These are phyloP conservation scores for Cladosporium colombiae DNA, from an alignment of 2,329 filamentous ascomycete genomes.

Conservation along the genomic window DNA sequence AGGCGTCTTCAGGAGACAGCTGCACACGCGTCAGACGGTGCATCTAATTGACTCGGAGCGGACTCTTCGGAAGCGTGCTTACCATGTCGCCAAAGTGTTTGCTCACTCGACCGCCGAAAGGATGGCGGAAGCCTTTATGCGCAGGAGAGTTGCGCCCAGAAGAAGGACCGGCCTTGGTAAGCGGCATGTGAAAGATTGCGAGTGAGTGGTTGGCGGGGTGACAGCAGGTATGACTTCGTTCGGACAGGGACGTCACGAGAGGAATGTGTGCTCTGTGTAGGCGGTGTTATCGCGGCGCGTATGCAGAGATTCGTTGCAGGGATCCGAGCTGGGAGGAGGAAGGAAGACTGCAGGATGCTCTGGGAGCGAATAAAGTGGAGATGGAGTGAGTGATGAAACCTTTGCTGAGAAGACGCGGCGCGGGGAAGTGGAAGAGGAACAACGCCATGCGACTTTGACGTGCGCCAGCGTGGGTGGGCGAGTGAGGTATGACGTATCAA, in stretches of 20 bases:
- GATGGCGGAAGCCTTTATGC: slow-evolving; percentile 45
- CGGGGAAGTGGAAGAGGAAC: not conserved
- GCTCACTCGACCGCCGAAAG: slow-evolving; percentile 55
- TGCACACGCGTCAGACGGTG: slow-evolving; percentile 27
- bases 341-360: slow-evolving; percentile 1
- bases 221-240: not conserved
- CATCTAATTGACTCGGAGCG: not conserved
- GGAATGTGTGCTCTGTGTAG: not conserved
- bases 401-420: not conserved
- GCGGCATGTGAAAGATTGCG: slow-evolving; percentile 22
- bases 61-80: slow-evolving; percentile 7
- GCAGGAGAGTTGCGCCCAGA: slow-evolving; percentile 21
- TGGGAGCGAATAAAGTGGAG: slow-evolving; percentile 1
- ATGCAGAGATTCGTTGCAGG: not conserved
- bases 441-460: not conserved
- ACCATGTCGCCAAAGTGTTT: slow-evolving; percentile 50
- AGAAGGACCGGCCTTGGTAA: slow-evolving; percentile 23
- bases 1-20: slow-evolving; percentile 65
- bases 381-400: slow-evolving; percentile 8
- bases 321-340: not conserved
- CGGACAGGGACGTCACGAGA: not conserved
- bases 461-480: not conserved
- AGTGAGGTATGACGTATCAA: slow-evolving; percentile 12
- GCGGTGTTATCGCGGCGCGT: not conserved
- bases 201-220: not conserved